Percentiles rank a stretch among this genome's conserved stretches.
Evolutionary conservation across 2,329 filamentous ascomycete genomes (phyloP).

Genomic region (Xenosphaeropsis pyriputrescens): DNA sequence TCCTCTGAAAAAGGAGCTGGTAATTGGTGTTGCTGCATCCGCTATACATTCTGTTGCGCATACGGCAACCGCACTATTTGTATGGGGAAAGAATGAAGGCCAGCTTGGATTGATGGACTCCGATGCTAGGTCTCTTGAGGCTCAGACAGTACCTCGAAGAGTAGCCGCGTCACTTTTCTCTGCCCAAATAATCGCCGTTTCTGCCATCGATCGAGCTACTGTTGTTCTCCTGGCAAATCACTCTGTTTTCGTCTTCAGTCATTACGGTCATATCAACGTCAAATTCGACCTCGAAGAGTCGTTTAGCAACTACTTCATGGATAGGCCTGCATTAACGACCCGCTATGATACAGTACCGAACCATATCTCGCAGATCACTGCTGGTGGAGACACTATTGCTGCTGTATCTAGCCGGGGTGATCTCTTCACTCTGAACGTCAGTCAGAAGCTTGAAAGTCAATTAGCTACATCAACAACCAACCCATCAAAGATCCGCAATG

Average conservation of each 20-base stretch:
- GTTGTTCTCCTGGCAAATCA: conserved; percentile 73
- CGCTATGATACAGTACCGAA: conserved; percentile 50
- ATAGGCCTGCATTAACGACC: conserved; percentile 48
- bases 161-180: conserved; percentile 76
- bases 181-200: conserved; percentile 59
- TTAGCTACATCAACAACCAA: conserved; percentile 71
- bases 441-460: conserved; percentile 48
- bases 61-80: conserved; percentile 68
- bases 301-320: conserved; percentile 55
- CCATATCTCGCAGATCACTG: conserved; percentile 61
- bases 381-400: conserved; percentile 83
- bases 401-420: conserved; percentile 76
- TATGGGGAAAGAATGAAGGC: conserved; percentile 89
- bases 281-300: conserved; percentile 63
- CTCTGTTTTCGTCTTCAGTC: conserved; percentile 87
- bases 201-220: conserved; percentile 83
- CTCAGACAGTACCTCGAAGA: conserved; percentile 70
- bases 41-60: conserved; percentile 84
- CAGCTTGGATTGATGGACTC: conserved; percentile 91
- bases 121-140: conserved; percentile 77
- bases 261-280: conserved; percentile 88
- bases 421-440: conserved; percentile 72
- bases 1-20: conserved; percentile 69
- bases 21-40: conserved; percentile 77
- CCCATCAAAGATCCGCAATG: conserved; percentile 75